Base-by-base conservation (phyloP, 2,329 filamentous ascomycete species). In the Achaetomium macrosporum region DNA sequence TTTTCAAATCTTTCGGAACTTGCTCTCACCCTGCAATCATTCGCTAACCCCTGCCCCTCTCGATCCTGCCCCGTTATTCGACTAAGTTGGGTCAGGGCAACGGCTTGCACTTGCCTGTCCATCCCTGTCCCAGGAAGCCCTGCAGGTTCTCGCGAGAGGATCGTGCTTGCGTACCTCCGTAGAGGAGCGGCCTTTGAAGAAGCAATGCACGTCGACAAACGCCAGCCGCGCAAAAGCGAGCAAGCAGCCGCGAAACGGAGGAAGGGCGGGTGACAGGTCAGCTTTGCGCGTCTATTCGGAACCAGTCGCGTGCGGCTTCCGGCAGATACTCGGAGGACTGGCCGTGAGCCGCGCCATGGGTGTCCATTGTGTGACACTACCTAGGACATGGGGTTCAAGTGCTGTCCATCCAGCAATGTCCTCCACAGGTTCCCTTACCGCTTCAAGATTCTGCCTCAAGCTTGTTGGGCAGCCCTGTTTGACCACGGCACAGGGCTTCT, bases 21-120 rank as follows among this genome's bases (percentile, higher is more conserved):
- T 25, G 25, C 25, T 25, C 25, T 25, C 4, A 25, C 25, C 25
- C 25, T n/a, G n/a, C n/a, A n/a, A 25, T 25, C 25, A 25, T 25
- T 25, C 7, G 25, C 25, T 25, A 25, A 17, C 45, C 42, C 36
- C 19, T 46, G 45, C 41, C 20, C 17, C 17, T 29, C 25, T 37
- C n/a, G 45, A 51, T 52, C 53, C 53, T 55, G 53, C 53, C 49
- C 53, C 53, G 50, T 56, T 53, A 56, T 31, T 11, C 17, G 41
- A 47, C 33, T 41, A 20, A 13, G 12, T n/a, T 13, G 7, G 15
- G 35, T 35, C 33, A 35, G 10, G 33, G 15, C 30, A 7, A 33
- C 7, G 10, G 29, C 29, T 44, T 33, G 20, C 50, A 35, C 47
- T 36, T 29, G 10, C 29, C 29, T 12, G 43, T 6, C 31, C 31